Percentiles rank a stretch among this genome's conserved stretches.
These are phyloP conservation scores for Barnettozyma hawaiiensis DNA, from an alignment of 1,139 yeast genomes.

Conservation along the genomic window DNA sequence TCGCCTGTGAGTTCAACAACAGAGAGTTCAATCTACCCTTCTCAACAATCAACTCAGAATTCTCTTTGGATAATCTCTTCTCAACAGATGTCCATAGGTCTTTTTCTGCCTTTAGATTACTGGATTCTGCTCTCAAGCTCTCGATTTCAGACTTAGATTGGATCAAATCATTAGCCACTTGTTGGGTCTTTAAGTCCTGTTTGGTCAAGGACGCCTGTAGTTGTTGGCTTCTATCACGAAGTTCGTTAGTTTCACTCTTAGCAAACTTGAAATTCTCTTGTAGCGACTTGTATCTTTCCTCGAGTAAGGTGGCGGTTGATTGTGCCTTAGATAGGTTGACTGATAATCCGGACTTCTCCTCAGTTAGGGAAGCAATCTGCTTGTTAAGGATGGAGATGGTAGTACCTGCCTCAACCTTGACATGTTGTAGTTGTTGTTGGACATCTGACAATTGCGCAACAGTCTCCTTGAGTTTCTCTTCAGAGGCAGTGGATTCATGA, in stretches of 20 bases:
- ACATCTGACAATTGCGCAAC: slow-evolving; percentile 29
- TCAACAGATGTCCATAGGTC: slow-evolving; percentile 46
- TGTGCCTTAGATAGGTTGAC: slow-evolving; percentile 41
- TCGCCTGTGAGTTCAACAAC: slow-evolving; percentile 55
- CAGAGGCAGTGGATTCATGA: slow-evolving; percentile 30
- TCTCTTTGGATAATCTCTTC: slow-evolving; percentile 49
- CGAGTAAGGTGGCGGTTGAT: slow-evolving; percentile 40
- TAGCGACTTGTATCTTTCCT: slow-evolving; percentile 38
- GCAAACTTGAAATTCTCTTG: slow-evolving; percentile 35
- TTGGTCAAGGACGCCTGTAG: slow-evolving; percentile 52
- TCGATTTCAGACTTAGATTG: slow-evolving; percentile 38
- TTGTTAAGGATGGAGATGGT: slow-evolving; percentile 37
- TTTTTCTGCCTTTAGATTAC: slow-evolving; percentile 52
- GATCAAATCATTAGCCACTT: slow-evolving; percentile 49
- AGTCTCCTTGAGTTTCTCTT: slow-evolving; percentile 32
- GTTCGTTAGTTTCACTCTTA: slow-evolving; percentile 41
- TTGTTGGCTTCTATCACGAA: slow-evolving; percentile 38
- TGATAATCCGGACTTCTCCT: slow-evolving; percentile 47
- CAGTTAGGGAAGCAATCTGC: slow-evolving; percentile 34
- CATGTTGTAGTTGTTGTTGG: slow-evolving; percentile 31
- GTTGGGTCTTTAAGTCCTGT: slow-evolving; percentile 51
- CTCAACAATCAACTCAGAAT: slow-evolving; percentile 50
- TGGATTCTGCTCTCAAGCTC: slow-evolving; percentile 38
- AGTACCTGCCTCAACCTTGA: slow-evolving; percentile 38
- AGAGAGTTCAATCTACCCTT: slow-evolving; percentile 54